Evolutionary conservation across 257 asterid genomes (phyloP).

Genomic region (Solanum bulbocastanum): DNA sequence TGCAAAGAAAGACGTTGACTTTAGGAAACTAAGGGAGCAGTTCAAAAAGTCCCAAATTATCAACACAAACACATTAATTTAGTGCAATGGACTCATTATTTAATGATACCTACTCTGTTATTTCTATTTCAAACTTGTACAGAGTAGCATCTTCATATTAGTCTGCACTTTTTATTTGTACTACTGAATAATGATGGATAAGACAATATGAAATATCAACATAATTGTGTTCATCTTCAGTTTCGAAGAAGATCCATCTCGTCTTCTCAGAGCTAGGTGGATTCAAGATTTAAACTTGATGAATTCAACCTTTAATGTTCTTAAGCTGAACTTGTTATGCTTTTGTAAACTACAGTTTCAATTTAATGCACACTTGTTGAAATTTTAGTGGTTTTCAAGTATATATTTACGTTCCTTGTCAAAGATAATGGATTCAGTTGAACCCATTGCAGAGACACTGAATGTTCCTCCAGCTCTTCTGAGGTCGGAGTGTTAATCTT

Average conservation of each 20-base stretch:
- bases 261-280: not conserved
- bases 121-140: not conserved
- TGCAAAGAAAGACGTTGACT: not conserved
- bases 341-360: not conserved
- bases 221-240: not conserved
- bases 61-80: not conserved
- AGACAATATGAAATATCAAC: too few relatives aligned
- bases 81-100: not conserved
- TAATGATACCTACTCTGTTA: not conserved
- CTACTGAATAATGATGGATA: not conserved
- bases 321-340: not conserved
- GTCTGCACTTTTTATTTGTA: not conserved
- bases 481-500: constrained; percentile 15
- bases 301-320: not conserved
- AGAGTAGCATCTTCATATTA: not conserved
- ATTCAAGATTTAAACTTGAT: not conserved
- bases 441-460: not conserved
- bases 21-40: not conserved
- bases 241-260: not conserved
- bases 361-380: not conserved
- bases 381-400: not conserved
- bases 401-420: not conserved
- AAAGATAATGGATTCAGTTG: not conserved
- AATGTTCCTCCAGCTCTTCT: not conserved
- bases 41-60: not conserved